These are phyloP conservation scores for Musa acuminata DNA, from an alignment of 176 grass and related monocot genomes.

Conservation along the genomic window DNA sequence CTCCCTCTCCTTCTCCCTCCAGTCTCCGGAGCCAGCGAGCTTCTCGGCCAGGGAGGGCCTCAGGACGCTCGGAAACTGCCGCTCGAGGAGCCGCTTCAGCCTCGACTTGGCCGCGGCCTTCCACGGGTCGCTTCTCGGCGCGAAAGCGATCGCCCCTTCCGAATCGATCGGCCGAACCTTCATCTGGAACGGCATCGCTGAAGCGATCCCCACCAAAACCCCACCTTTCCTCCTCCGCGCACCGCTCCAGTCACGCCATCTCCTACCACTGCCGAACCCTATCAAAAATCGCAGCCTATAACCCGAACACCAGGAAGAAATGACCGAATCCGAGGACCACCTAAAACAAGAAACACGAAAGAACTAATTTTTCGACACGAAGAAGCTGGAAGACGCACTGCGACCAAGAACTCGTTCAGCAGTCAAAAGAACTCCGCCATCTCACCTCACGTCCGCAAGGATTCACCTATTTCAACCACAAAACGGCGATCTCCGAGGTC, in stretches of 20 bases:
- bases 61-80: constrained; percentile 25
- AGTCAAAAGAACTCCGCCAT: background rate
- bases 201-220: background rate
- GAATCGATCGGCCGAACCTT: constrained; percentile 46
- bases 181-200: constrained; percentile 43
- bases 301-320: background rate
- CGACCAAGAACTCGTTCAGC: background rate
- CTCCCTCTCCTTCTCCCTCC: constrained; percentile 45
- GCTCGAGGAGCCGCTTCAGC: constrained; percentile 50
- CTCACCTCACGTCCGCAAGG: background rate
- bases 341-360: background rate
- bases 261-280: constrained; percentile 1
- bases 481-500: background rate
- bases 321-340: background rate
- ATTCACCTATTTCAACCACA: background rate
- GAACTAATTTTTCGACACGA: background rate
- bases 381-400: background rate
- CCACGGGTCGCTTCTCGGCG: constrained; percentile 21
- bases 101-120: constrained; percentile 36
- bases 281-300: background rate
- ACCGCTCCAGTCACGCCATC: constrained; percentile 4
- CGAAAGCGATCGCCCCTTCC: constrained; percentile 9
- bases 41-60: constrained; percentile 34
- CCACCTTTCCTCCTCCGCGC: background rate
- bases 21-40: background rate